A percentile compares a stretch with the other conserved stretches of the same genome.
Evolutionary conservation across 179 eudicot genomes (phyloP).

Genomic region (Gypsophila paniculata): DNA sequence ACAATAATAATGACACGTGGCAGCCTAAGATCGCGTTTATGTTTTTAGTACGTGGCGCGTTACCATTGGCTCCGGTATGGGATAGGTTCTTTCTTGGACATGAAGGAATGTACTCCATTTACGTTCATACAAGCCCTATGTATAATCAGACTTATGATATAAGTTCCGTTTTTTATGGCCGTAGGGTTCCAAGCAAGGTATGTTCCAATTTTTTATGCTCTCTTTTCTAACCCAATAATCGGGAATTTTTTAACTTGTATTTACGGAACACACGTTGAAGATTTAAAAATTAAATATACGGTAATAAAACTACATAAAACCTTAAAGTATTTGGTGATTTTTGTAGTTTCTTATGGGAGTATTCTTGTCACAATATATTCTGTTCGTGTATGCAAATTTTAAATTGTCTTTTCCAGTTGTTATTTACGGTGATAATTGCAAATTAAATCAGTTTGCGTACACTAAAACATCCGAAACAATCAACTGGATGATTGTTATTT

Average conservation of each 20-base stretch:
- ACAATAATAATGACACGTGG: not conserved
- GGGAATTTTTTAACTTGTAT: not conserved
- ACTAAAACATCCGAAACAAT: no score
- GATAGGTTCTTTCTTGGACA: conserved; percentile 67
- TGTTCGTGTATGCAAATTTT: no score
- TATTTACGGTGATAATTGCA: no score
- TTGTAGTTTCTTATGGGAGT: no score
- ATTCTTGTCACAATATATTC: no score
- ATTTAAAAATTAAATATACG: no score
- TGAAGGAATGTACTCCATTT: conserved; percentile 41
- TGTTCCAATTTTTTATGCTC: not conserved
- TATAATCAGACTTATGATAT: conserved; percentile 24
- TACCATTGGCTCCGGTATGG: conserved; percentile 68
- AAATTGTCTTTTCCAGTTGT: no score
- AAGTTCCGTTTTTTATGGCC: conserved; percentile 37
- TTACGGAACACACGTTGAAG: no score
- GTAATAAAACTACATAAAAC: no score
- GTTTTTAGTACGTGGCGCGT: conserved; percentile 68
- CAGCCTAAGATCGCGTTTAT: conserved; percentile 60
- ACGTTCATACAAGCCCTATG: conserved; percentile 39
- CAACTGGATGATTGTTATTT: no score
- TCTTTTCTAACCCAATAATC: no score
- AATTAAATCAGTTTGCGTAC: no score
- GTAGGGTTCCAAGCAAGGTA: conserved; percentile 50
- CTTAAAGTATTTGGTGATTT: not conserved